These are phyloP conservation scores for Periconia digitata DNA, from an alignment of 2,329 filamentous ascomycete genomes.

Conservation along the genomic window DNA sequence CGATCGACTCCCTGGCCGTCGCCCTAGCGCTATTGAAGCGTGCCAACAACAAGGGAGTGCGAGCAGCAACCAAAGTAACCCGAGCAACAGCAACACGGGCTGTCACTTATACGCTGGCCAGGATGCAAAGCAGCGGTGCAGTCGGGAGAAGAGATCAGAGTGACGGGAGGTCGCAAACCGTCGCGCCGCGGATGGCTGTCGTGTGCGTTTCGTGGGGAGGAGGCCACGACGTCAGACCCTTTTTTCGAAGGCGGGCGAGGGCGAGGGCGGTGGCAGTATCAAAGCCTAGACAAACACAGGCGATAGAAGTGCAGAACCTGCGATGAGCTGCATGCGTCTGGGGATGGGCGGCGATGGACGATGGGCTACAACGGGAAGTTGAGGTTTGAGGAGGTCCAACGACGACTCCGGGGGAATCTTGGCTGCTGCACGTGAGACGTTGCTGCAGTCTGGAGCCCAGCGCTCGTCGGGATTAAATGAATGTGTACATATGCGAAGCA, in stretches of 20 bases:
- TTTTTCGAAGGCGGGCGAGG: constrained; percentile 7
- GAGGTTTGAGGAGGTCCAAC: neutral
- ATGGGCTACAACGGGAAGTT: neutral
- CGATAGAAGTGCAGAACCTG: constrained; percentile 13
- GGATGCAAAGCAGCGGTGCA: constrained; percentile 18
- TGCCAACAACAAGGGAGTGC: constrained; percentile 21
- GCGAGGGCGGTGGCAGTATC: constrained; percentile 10
- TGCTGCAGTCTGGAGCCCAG: neutral
- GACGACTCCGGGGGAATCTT: neutral
- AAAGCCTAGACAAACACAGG: constrained; percentile 11
- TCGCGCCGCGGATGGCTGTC: constrained; percentile 25
- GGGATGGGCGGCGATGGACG: constrained; percentile 7
- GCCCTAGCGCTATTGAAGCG: constrained; percentile 33
- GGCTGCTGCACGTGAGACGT: neutral
- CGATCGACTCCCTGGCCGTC: constrained; percentile 22
- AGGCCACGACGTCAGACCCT: constrained; percentile 7
- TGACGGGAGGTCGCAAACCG: constrained; percentile 3
- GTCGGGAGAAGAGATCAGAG: constrained; percentile 14
- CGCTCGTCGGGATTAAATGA: neutral
- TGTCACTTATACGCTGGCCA: constrained; percentile 27
- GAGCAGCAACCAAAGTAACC: constrained; percentile 15
- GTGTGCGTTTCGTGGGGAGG: constrained; percentile 38
- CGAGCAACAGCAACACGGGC: constrained; percentile 14
- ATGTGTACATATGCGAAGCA: neutral
- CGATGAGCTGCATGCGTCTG: constrained; percentile 25